A percentile compares a stretch with the other conserved stretches of the same genome.
These are phyloP conservation scores for Lumnitzera racemosa DNA, from an alignment of 345 rosid species.

Conservation along the genomic window DNA sequence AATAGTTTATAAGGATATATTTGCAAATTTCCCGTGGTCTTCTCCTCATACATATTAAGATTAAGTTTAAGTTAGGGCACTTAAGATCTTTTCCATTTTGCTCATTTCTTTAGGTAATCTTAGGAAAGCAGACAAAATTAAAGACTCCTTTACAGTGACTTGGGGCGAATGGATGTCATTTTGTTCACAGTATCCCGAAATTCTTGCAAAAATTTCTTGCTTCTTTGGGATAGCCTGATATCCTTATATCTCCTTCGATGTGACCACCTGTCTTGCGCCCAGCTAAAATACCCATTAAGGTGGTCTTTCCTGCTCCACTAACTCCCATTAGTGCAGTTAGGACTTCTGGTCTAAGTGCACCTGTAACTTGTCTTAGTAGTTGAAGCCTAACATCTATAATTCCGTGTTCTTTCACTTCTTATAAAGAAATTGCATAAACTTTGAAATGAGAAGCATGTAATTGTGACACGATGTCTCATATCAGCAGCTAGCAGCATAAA, in stretches of 20 bases:
- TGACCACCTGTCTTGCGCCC: constrained; percentile 30
- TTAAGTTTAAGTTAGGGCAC: no score
- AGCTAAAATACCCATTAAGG: constrained; percentile 31
- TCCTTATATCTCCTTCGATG: constrained; percentile 24
- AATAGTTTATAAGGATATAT: no score
- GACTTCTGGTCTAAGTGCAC: constrained; percentile 30
- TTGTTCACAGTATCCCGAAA: constrained; percentile 5
- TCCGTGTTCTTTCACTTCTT: constrained; percentile 30
- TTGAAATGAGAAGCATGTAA: neutral
- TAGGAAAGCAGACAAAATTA: neutral
- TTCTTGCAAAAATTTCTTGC: constrained; percentile 10
- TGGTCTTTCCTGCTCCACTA: constrained; percentile 33
- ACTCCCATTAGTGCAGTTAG: constrained; percentile 31
- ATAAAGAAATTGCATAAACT: neutral
- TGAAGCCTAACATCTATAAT: constrained; percentile 20
- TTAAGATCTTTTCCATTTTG: no score
- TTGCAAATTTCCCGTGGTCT: no score
- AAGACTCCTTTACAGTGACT: neutral
- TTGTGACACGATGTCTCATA: neutral
- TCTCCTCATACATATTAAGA: no score
- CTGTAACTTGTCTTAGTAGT: constrained; percentile 19
- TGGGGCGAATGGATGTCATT: constrained; percentile 4
- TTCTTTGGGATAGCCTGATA: constrained; percentile 29
- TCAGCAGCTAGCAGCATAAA: neutral
- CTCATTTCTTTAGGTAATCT: no score